Base-by-base conservation (phyloP, 768 basidiomycete genomes). In the Kwoniella bestiolae region DNA sequence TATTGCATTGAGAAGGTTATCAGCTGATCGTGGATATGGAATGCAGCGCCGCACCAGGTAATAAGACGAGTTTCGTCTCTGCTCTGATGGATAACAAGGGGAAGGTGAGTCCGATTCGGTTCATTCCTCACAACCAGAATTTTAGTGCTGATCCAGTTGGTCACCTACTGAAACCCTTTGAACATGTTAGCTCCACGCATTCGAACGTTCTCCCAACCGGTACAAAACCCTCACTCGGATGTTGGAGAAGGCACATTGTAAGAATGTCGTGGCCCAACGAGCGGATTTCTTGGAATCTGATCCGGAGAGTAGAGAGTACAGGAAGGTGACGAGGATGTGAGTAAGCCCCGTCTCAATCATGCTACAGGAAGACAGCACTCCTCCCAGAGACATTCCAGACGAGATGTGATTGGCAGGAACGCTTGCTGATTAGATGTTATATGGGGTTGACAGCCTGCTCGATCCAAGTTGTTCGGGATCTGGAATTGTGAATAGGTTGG, bases 391-490 rank as follows among this genome's bases (percentile, higher is more conserved):
- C n/a, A n/a, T n/a, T n/a, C n/a, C n/a, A n/a, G n/a, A n/a, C n/a
- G n/a, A n/a, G n/a, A n/a, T n/a, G n/a, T n/a, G n/a, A n/a, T n/a
- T n/a, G n/a, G n/a, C n/a, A n/a, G n/a, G n/a, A n/a, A n/a, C n/a
- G 51, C 4, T 9, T 8, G 34, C 31, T 25, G 28, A 25, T 23
- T 34, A 28, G 44, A 32, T 8, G 23, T 41, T 11, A 53, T 41
- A 16, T 45, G 14, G 25, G 23, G 8, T 21, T 41, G 41, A 29
- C 60, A 94, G 94, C 67, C 84, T 99, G 44, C 84, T 98, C 7
- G 95, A 99, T 79, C 95, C 95, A 12, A 97, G 94, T 35, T 99
- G 95, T 79, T 96, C 94, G 65, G 92, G 93, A 41, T 94, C 91
- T 16, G 92, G 94, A 3, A 94, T 95, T 61, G 88, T 94, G 53